These are phyloP conservation scores for Penicillium odoratum DNA, from an alignment of 495 filamentous ascomycete species.

Conservation along the genomic window DNA sequence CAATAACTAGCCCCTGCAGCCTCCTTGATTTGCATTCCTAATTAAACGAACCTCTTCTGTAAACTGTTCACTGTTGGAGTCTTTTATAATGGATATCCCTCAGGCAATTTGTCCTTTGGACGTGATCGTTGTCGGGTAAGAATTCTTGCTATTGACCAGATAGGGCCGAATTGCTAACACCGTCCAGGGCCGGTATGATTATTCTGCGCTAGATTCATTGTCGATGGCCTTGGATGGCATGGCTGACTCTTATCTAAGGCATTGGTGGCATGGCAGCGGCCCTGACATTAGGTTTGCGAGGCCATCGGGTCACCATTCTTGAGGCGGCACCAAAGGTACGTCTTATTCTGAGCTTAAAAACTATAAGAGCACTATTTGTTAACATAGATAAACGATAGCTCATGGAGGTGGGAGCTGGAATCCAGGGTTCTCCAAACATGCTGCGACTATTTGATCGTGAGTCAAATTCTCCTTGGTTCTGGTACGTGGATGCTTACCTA, in stretches of 20 bases:
- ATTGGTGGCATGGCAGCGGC: constrained; percentile 67
- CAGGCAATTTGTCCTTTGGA: constrained; percentile 31
- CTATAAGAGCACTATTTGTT: not conserved
- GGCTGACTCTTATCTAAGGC: constrained; percentile 36
- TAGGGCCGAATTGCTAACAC: constrained; percentile 14
- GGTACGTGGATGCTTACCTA: not conserved
- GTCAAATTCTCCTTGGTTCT: constrained; percentile 8
- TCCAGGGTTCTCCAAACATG: constrained; percentile 80
- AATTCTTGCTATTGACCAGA: not conserved
- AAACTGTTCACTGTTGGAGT: not conserved
- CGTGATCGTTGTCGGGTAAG: constrained; percentile 39
- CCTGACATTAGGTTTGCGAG: constrained; percentile 58
- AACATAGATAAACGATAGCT: constrained; percentile 23
- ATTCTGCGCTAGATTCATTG: not conserved
- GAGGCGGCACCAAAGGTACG: constrained; percentile 41
- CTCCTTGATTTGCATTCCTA: not conserved
- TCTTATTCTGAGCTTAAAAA: not conserved
- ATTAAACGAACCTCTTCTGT: not conserved
- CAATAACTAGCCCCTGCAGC: not conserved
- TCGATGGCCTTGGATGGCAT: not conserved
- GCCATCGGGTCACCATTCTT: constrained; percentile 40
- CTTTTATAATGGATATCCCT: constrained; percentile 21
- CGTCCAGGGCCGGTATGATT: constrained; percentile 37
- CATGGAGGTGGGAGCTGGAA: constrained; percentile 72
- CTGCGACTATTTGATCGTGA: constrained; percentile 63